Evolutionary conservation across 1,284 basidiomycete species (phyloP), one percentile per base, ranked within the genome.

Genomic region (Filobasidium uniguttulatum): DNA sequence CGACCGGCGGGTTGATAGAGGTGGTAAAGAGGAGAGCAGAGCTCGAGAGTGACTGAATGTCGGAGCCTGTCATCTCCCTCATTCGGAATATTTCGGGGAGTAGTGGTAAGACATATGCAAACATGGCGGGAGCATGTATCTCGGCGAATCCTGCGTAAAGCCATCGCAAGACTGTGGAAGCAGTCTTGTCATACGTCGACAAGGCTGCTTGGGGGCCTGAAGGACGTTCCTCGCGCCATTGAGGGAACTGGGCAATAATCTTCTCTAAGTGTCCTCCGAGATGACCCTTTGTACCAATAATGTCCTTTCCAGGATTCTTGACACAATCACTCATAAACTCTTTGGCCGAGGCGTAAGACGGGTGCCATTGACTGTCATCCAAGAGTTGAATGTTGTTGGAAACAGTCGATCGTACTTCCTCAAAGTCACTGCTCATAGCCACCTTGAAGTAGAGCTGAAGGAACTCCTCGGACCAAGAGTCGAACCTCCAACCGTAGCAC

Each of bases 151-250:
- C 75, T 58, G 80, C 76, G 63, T 78, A 80, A 25, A 86, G 69
- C 82, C 83, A 87, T 60, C 78, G 80, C 70, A 83, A 82, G 20
- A 83, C 74, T 12, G 67, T 68, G n/a, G 61, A 55, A 1, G 84
- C 82, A 50, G 86, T 79, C 71, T 85, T 88, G 70, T 94, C 89
- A 65, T 93, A 93, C 72, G 79, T 79, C 3, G 85, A 89, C 60
- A 79, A 34, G 77, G 86, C 64, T 80, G 84, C 84, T 59, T 84
- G 76, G 0, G 87, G 86, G 43, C 86, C 86, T 25, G 85, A 79
- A n/a, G 87, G 75, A 54, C 89, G 77, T 64, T 83, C 73, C 59
- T 77, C 73, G 63, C 80, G 81, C 80, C 80, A 83, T 53, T 72
- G 67, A 0, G 80, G 77, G 45, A 91, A 69, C 35, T 77, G 71